Evolutionary conservation across 345 rosid genomes (phyloP).

Genomic region (Toxicodendron radicans): DNA sequence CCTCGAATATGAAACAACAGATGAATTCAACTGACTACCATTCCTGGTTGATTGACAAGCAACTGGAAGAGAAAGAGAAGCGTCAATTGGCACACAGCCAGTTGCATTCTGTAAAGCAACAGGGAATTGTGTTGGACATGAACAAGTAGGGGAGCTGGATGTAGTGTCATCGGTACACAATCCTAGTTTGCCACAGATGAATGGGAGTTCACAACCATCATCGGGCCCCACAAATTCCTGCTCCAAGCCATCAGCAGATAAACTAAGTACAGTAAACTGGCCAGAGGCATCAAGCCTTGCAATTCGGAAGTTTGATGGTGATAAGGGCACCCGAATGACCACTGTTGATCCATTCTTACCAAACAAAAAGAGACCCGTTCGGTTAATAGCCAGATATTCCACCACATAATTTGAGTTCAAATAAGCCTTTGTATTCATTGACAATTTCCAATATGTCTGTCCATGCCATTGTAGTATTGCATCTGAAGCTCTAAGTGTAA

Average conservation of each 20-base stretch:
- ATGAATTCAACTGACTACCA: conserved; percentile 29
- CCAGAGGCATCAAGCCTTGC: conserved; percentile 66
- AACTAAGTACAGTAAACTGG: conserved; percentile 45
- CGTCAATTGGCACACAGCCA: conserved; percentile 55
- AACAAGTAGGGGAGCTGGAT: conserved; percentile 47
- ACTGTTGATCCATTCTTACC: conserved; percentile 57
- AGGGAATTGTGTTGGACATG: conserved; percentile 61
- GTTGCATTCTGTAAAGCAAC: conserved; percentile 28
- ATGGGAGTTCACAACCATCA: conserved; percentile 64
- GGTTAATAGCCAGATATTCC: conserved; percentile 59
- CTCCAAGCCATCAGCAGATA: conserved; percentile 35
- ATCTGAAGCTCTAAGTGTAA: conserved; percentile 47
- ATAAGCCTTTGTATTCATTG: conserved; percentile 56
- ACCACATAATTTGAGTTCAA: conserved; percentile 37
- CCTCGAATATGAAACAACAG: conserved; percentile 40
- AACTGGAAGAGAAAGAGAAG: conserved; percentile 44
- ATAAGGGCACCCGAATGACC: conserved; percentile 43
- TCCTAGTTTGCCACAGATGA: conserved; percentile 57
- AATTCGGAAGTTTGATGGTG: conserved; percentile 49
- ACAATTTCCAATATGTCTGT: conserved; percentile 70
- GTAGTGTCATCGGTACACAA: conserved; percentile 42
- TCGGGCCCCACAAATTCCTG: conserved; percentile 60
- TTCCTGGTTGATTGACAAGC: conserved; percentile 53
- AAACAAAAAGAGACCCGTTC: conserved; percentile 59
- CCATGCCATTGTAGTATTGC: conserved; percentile 58